Percentiles rank a stretch among this genome's conserved stretches.
Evolutionary conservation across 2,329 filamentous ascomycete genomes (phyloP).

Genomic region (Didymella pinodella): DNA sequence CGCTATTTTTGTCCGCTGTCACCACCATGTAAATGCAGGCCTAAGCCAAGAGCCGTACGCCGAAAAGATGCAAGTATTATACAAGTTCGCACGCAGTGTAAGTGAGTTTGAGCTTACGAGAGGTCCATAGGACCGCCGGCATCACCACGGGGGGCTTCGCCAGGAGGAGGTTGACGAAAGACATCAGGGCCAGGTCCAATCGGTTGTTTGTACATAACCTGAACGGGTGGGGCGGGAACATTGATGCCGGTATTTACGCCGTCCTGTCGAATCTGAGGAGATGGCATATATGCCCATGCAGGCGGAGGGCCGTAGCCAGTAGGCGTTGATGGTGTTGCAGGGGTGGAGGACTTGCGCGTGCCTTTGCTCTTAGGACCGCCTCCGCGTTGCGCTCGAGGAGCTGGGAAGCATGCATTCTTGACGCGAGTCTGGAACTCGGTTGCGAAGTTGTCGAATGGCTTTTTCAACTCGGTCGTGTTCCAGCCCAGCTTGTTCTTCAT

Average conservation of each 20-base stretch:
- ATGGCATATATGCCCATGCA: conserved; percentile 31
- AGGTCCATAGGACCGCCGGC: conserved; percentile 34
- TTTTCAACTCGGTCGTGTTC: conserved; percentile 44
- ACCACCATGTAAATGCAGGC: conserved; percentile 21
- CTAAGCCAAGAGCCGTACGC: conserved; percentile 16
- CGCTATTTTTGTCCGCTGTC: conserved; percentile 20
- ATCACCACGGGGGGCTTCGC: conserved; percentile 6
- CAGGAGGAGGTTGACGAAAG: background rate
- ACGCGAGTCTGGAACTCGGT: conserved; percentile 48
- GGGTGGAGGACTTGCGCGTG: conserved; percentile 32
- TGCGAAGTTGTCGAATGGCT: conserved; percentile 48
- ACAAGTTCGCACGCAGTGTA: conserved; percentile 3
- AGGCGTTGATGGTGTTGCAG: conserved; percentile 29
- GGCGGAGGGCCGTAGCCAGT: conserved; percentile 26
- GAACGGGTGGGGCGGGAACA: conserved; percentile 25
- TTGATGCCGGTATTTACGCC: conserved; percentile 33
- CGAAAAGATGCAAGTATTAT: conserved; percentile 19
- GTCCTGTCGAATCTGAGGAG: conserved; percentile 31
- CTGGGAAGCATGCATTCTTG: conserved; percentile 45
- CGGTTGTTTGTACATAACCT: conserved; percentile 25
- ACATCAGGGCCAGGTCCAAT: background rate
- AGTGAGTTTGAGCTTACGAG: conserved; percentile 7
- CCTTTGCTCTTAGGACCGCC: conserved; percentile 27
- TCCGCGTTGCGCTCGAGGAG: conserved; percentile 34
- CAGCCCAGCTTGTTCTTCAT: conserved; percentile 51